Base-by-base conservation (phyloP, 768 basidiomycete species). In the Galerina marginata region DNA sequence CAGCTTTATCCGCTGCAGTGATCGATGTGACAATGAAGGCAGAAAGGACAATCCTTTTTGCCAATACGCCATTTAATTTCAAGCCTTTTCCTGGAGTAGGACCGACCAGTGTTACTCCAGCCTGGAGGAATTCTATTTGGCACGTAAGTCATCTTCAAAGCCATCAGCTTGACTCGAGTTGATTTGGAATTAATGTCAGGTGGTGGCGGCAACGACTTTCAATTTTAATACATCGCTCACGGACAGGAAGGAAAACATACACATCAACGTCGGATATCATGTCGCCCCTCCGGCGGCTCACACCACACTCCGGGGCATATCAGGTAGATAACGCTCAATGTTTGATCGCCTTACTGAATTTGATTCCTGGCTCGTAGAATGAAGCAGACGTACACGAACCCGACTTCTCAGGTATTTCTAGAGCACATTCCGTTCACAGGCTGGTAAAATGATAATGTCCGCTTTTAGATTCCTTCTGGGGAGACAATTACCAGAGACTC, bases 371-470 rank as follows among this genome's bases (percentile, higher is more conserved):
- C 47, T 6, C 29, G 23, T 60, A 82, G 81, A 83, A 81, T 54
- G 81, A 83, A 61, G 78, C 81, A 1, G 81, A 83, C 64, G 79
- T 81, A 6, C 74, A 81, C 53, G 81, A 83, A 59, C 79, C 80
- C 14, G 76, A 81, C 58, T 14, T 48, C 29, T 33, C 29, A 33
- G 29, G 29, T 33, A 33, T 33, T 33, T 33, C 29, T 33, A 0
- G 29, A 33, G 4, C 29, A 7, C 29, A 33, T 33, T 33, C 29
- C 2, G 7, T 2, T 4, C 29, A 33, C 29, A 7, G 1, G 29
- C 29, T 33, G 29, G 29, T 7, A 33, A 7, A 33, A 5, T 33
- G 29, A 33, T 7, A 33, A 5, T 7, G 29, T 7, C 7, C 29
- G 29, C 29, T 33, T 33, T 33, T 2, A 33, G 29, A 33, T 7